Evolutionary conservation across 2,329 filamentous ascomycete genomes (phyloP).

Genomic region (Didymella pomorum): DNA sequence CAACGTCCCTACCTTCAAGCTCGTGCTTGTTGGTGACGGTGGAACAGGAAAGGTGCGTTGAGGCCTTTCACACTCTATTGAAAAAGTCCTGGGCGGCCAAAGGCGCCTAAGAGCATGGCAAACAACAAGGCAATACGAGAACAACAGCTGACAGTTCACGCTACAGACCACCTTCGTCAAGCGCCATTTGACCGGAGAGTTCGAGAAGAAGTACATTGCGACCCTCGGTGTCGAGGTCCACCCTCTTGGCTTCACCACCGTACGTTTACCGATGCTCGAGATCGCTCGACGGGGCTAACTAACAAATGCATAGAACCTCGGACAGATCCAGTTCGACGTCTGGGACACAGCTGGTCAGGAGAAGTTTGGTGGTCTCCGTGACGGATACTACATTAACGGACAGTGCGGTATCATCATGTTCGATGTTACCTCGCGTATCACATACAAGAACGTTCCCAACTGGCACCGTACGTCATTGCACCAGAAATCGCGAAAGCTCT

Average conservation of each 20-base stretch:
- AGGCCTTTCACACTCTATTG: neutral
- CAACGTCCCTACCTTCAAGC: conserved; percentile 91
- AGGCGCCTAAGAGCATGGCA: conserved; percentile 10
- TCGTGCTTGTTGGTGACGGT: conserved; percentile 98
- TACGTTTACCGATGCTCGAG: conserved; percentile 62
- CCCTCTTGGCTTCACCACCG: conserved; percentile 96
- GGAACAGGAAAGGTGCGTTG: conserved; percentile 96
- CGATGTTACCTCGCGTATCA: conserved; percentile 98
- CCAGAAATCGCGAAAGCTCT: neutral
- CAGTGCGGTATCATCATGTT: conserved; percentile 99
- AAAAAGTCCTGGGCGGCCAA: conserved; percentile 2
- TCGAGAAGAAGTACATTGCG: conserved; percentile 99
- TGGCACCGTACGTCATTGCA: conserved; percentile 86
- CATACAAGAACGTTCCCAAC: conserved; percentile 99
- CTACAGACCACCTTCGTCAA: conserved; percentile 98
- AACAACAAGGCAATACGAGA: conserved; percentile 8
- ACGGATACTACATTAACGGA: conserved; percentile 99
- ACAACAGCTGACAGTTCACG: conserved; percentile 33
- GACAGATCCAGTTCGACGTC: conserved; percentile 97
- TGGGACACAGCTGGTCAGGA: conserved; percentile 99
- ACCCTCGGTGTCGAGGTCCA: conserved; percentile 99
- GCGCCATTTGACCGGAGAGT: conserved; percentile 99
- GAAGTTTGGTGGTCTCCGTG: conserved; percentile 99
- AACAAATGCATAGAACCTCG: conserved; percentile 73
- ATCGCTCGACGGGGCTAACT: conserved; percentile 29